Evolutionary conservation across 2,329 filamentous ascomycete species (phyloP), one percentile per base, ranked within the genome.

Genomic region (Leptosphaerulina australis): DNA sequence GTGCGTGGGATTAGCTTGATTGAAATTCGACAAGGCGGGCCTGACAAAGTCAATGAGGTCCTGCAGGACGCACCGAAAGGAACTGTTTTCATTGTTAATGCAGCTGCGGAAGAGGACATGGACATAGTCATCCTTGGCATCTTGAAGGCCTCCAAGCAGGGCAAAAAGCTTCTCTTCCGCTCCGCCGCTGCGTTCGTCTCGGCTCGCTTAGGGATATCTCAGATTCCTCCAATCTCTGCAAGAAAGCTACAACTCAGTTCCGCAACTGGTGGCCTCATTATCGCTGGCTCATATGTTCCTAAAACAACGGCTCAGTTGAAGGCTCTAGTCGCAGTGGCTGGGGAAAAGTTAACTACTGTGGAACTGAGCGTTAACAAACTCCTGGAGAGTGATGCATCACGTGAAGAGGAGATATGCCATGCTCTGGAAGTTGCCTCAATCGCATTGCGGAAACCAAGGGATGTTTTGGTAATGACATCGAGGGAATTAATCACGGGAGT

Each of bases 391-490:
- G 56, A 67, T 0, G 63, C 67, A 0, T 63, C 71, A 0, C 65
- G 72, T 0, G 59, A 61, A 2, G 63, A 76, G 15, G 71, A 78
- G 0, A 60, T 76, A 1, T 46, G 64, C 0, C 55, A 65, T 1
- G 75, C 77, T 0, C 74, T 78, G 1, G 45, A 49, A 5, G 43
- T 50, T 9, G 56, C 60, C 3, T 55, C 60, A 34, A 39, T 21
- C 22, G 58, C 66, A 0, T 73, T 84, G 5, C 56, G 62, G 2
- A 56, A 69, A 2, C 80, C 81, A 0, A 72, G 76, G 28, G 82
- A 85, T 39, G 80, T 83, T 0, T 69, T 85, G 0, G 70, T 85
- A 25, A 85, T 85, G 82, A 85, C 83, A 0, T 83, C 80, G 28
- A 74, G 83, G 0, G 75, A 78, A 26, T 67, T 85, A 0, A 72